phyloP scores from a whole-genome alignment of 1,284 basidiomycete species.

The Quambalaria eucalypti region DNA sequence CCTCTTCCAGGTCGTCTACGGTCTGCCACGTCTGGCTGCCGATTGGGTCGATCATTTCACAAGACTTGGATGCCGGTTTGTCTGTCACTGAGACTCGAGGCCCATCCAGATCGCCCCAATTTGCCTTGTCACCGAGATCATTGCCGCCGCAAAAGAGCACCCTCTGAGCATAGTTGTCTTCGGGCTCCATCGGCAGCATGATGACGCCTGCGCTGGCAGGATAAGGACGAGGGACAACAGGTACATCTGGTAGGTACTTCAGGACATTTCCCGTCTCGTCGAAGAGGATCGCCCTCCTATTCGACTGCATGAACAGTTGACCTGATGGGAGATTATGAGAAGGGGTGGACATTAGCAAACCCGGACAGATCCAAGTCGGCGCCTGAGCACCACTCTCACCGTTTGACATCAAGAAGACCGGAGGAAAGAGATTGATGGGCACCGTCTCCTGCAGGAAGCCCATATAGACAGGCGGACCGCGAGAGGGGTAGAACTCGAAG shows the following conservation, averaged over 20 bases:
- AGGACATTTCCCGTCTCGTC: constrained; percentile 21
- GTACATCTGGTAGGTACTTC: constrained; percentile 21
- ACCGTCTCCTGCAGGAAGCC: constrained; percentile 20
- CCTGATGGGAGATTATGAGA: too few relatives aligned
- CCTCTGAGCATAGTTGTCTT: constrained; percentile 29
- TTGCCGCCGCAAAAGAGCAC: constrained; percentile 40
- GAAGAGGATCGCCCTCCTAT: constrained; percentile 28
- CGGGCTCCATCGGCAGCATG: constrained; percentile 29
- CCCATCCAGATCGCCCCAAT: constrained; percentile 37
- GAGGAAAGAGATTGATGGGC: constrained; percentile 34
- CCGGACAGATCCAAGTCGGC: neutral
- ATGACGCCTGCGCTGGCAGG: constrained; percentile 32
- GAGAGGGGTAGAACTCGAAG: constrained; percentile 37
- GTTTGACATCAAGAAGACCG: constrained; percentile 31
- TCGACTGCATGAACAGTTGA: constrained; percentile 25
- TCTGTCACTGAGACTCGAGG: constrained; percentile 19
- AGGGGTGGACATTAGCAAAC: too few relatives aligned
- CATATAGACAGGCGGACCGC: constrained; percentile 13
- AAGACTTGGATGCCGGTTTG: constrained; percentile 23
- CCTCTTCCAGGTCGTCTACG: constrained; percentile 21
- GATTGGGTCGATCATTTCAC: constrained; percentile 34
- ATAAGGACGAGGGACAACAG: constrained; percentile 25
- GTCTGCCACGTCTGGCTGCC: constrained; percentile 16
- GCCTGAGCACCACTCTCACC: constrained; percentile 7
- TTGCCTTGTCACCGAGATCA: constrained; percentile 11